A percentile compares a stretch with the other conserved stretches of the same genome.
These are phyloP conservation scores for Pythium scleroteichum DNA, from an alignment of 352 stramenopile species.

Conservation along the genomic window DNA sequence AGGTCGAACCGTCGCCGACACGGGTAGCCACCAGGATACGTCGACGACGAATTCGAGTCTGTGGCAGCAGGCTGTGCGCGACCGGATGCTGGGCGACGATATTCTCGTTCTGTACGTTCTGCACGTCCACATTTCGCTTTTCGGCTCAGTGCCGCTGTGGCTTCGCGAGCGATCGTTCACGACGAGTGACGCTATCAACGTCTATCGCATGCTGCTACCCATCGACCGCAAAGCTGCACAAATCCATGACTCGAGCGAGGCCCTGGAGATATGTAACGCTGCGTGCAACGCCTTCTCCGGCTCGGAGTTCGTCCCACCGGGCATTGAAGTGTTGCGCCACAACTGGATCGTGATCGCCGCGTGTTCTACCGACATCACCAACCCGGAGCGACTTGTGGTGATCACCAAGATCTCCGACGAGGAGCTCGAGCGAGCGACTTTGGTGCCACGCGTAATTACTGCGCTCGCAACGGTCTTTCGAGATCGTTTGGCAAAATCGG, in stretches of 20 bases:
- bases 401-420: conserved; percentile 5
- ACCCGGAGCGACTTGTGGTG: neutral
- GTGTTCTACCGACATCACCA: neutral
- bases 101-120: conserved; percentile 20
- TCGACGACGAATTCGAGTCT: neutral
- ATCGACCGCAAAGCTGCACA: neutral
- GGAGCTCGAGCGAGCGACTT: neutral
- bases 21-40: neutral
- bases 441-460: conserved; percentile 16
- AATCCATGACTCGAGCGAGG: neutral
- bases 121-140: conserved; percentile 14
- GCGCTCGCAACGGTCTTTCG: neutral
- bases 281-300: conserved; percentile 9
- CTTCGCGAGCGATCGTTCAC: conserved; percentile 11
- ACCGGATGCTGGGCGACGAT: conserved; percentile 27
- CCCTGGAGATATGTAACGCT: conserved; percentile 7
- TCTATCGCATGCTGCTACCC: conserved; percentile 14
- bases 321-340: conserved; percentile 21
- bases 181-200: conserved; percentile 3
- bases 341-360: conserved; percentile 22
- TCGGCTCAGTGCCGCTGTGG: conserved; percentile 13
- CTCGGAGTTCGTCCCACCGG: conserved; percentile 5
- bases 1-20: neutral
- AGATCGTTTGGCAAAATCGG: neutral
- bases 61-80: conserved; percentile 5